Evolutionary conservation across 768 basidiomycete species (phyloP).

Genomic region (Lentinula lateritia): DNA sequence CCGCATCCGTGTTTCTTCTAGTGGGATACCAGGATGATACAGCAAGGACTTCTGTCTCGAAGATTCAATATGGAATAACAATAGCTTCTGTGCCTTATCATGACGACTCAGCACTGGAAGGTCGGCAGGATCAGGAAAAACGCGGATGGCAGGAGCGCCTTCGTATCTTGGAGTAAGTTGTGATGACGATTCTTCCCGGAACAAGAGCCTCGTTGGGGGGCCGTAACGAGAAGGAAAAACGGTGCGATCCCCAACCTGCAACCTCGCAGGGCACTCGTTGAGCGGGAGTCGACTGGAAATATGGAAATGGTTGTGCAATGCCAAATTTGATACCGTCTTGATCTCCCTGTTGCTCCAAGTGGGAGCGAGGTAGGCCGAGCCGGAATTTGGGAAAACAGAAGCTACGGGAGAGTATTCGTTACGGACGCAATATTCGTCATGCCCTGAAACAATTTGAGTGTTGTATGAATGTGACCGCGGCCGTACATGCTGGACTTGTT

Average conservation of each 20-base stretch:
- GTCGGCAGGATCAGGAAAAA: background rate
- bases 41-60: background rate
- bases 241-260: background rate
- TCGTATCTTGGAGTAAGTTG: background rate
- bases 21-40: background rate
- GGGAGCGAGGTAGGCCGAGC: background rate
- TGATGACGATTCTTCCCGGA: background rate
- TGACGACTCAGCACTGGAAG: background rate
- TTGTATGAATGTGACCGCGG: background rate
- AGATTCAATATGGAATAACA: background rate
- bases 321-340: background rate
- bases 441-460: background rate
- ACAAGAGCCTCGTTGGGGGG: background rate
- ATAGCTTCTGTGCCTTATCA: background rate
- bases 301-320: background rate
- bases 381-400: background rate
- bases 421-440: background rate
- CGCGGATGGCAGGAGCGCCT: background rate
- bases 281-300: background rate
- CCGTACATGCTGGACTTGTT: background rate
- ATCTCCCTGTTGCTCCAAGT: background rate
- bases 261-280: background rate
- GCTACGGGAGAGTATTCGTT: background rate
- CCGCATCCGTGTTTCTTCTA: background rate
- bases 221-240: background rate